Evolutionary conservation across 2,329 filamentous ascomycete species (phyloP), one percentile per base, ranked within the genome.

Genomic region (Arthroderma sp.): DNA sequence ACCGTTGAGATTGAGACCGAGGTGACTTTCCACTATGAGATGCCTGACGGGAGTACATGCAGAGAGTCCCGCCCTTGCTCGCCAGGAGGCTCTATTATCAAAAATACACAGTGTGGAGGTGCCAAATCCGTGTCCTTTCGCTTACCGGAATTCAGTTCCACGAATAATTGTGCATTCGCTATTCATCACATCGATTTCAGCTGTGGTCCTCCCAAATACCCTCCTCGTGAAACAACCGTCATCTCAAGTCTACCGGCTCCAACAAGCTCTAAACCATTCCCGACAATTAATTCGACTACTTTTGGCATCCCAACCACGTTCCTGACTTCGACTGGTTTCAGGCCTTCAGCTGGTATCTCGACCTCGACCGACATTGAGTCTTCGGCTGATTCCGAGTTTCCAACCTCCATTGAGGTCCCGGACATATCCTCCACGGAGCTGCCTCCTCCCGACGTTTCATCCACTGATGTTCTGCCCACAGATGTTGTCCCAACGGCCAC

Each of bases 31-130:
- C 75, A 85, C 70, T 95, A 89, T 68, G 74, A 72, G 57, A 94
- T 95, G 86, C 74, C 78, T 2, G 85, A 89, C 61, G 84, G 84
- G 54, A 80, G 77, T 9, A 76, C 65, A 48, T 96, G 89, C 79
- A 89, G 84, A 69, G 83, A 93, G 56, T 78, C 77, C 50, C 70
- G 75, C 52, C 59, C 71, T 43, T 93, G 86, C 75, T 76, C 72
- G 51, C 69, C 73, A 45, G 68, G 72, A 10, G 85, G 85, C 56
- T 80, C 78, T 47, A 75, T 74, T 39, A 72, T 95, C 56, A 68
- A 77, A 66, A 95, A 95, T 75, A 77, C 71, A 49, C 86, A 95
- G 73, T 96, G 89, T 63, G 89, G 87, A 76, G 88, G 88, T 65
- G 88, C 89, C 52, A 86, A 75, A 61, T 80, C 78, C 47, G 86